Conservation (phyloP, 228 moss, liverwort and hornwort genomes). For the Sphagnum magellanicum region DNA sequence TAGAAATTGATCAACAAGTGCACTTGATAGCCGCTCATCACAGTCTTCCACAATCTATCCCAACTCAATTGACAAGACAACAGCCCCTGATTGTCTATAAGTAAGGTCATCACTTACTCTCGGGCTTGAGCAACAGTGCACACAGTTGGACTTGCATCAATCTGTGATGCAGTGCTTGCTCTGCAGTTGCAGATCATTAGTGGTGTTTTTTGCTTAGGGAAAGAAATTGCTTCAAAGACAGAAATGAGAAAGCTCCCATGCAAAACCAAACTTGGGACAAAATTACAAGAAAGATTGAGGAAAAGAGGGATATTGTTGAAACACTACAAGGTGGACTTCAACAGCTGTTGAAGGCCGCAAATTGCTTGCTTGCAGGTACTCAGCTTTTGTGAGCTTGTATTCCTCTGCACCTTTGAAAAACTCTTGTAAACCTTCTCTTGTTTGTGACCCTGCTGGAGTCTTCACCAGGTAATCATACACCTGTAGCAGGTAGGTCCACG, state of each 20-base stretch:
- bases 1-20: constrained; percentile 56
- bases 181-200: too few species aligned
- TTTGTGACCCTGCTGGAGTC: constrained; percentile 85
- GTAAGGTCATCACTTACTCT: neutral
- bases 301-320: neutral
- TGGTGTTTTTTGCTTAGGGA: too few species aligned
- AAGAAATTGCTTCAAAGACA: too few species aligned
- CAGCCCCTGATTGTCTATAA: neutral
- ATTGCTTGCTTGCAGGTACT: constrained; percentile 76
- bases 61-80: neutral
- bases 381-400: constrained; percentile 78
- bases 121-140: too few species aligned
- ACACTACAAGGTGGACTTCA: constrained; percentile 80
- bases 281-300: too few species aligned
- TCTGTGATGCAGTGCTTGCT: neutral
- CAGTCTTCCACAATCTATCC: constrained; percentile 89
- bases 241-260: too few species aligned
- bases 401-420: constrained; percentile 48
- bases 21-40: constrained; percentile 73
- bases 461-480: constrained; percentile 73
- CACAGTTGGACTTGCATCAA: neutral
- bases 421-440: constrained; percentile 32
- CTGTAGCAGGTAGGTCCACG: constrained; percentile 8
- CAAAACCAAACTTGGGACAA: too few species aligned
- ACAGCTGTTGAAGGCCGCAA: constrained; percentile 83